Evolutionary conservation across 305 asterid genomes (phyloP).

Genomic region (Solanum hybrid): DNA sequence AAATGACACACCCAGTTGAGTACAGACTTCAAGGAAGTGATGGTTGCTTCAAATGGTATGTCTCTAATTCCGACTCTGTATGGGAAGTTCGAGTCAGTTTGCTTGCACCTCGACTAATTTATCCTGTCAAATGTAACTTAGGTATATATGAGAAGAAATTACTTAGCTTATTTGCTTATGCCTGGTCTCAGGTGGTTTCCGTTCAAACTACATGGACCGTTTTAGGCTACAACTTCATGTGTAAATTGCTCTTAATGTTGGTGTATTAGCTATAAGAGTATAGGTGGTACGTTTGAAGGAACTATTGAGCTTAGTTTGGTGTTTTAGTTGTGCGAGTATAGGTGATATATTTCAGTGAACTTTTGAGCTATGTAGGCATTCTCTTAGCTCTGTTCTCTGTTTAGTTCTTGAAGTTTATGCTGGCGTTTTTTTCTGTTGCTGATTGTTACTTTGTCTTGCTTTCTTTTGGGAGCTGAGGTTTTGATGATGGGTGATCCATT

Average conservation of each 20-base stretch:
- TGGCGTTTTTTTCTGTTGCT: background rate
- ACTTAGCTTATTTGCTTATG: background rate
- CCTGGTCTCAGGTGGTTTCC: background rate
- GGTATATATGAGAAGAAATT: background rate
- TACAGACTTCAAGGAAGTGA: constrained; percentile 84
- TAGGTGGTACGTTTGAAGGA: background rate
- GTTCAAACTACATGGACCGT: background rate
- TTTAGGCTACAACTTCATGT: background rate
- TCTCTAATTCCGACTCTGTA: background rate
- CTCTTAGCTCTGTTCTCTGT: background rate
- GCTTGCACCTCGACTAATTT: background rate
- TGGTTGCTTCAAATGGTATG: constrained; percentile 88
- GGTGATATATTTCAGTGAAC: background rate
- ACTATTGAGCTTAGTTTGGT: background rate
- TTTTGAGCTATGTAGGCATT: background rate
- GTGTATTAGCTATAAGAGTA: background rate
- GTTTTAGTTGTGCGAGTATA: background rate
- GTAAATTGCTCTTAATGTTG: background rate
- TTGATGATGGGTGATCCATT: background rate
- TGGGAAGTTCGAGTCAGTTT: background rate
- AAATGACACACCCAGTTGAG: constrained; percentile 84
- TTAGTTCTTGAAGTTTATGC: background rate
- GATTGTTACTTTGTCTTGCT: background rate
- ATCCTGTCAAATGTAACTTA: background rate
- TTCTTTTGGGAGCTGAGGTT: background rate